Percentiles rank a stretch among this genome's conserved stretches.
Conservation (phyloP, 768 basidiomycete genomes). For the Mycena albidolilacea region DNA sequence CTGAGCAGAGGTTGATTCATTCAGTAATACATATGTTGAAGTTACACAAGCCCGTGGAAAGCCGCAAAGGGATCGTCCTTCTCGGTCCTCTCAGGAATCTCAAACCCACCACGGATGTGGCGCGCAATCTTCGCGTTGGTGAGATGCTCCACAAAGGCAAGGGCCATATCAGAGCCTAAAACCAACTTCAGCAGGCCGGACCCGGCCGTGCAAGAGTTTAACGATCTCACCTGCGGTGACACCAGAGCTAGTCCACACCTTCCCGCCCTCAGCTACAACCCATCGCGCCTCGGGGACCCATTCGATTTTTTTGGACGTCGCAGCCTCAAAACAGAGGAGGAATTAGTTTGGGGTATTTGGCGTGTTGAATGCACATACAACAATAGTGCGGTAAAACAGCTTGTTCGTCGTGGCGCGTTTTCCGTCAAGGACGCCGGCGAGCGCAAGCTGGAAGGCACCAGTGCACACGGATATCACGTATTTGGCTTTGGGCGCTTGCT, state of each 20-base stretch:
- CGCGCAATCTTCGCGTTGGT: constrained; percentile 41
- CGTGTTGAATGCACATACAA: constrained; percentile 36
- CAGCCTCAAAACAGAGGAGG: constrained; percentile 22
- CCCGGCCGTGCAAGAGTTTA: neutral
- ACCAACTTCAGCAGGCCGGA: neutral
- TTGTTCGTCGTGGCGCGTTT: constrained; percentile 58
- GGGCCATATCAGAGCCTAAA: constrained; percentile 51
- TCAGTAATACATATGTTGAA: no score
- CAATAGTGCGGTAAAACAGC: constrained; percentile 43
- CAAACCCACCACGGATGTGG: constrained; percentile 39
- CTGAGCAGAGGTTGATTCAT: no score
- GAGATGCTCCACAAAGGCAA: constrained; percentile 51
- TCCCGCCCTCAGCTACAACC: constrained; percentile 46
- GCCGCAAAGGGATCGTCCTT: constrained; percentile 48
- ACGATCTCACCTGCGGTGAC: constrained; percentile 49
- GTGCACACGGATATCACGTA: constrained; percentile 54
- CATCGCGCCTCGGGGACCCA: constrained; percentile 56
- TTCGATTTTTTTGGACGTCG: constrained; percentile 43
- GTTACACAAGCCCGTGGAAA: constrained; percentile 43
- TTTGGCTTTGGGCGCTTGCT: constrained; percentile 46
- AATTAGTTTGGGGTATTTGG: neutral
- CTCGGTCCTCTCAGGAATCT: constrained; percentile 38
- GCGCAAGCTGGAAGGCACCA: constrained; percentile 50
- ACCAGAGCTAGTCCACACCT: constrained; percentile 56
- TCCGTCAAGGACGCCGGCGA: constrained; percentile 50